Evolutionary conservation across 1,139 yeast species (phyloP), one percentile per base, ranked within the genome.

Genomic region (Kodamaea plutei): DNA sequence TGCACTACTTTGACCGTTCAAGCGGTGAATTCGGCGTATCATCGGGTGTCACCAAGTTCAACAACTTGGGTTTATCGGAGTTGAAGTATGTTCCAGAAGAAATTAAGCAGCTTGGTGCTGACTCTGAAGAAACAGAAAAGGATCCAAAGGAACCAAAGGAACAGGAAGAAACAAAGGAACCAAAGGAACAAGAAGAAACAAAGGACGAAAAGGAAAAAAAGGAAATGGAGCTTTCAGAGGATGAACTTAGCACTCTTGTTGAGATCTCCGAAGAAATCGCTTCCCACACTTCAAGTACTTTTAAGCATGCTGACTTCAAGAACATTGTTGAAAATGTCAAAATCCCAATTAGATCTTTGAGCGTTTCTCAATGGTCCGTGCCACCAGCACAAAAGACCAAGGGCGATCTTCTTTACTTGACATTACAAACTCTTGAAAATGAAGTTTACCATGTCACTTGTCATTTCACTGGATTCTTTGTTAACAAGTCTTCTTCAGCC

Each of bases 341-440:
- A 35, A 44, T 54, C 15, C 73, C 74, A 17, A 64, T 88, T 38
- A 72, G 68, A 41, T 68, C 80, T 0, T 61, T 83, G 31, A 62
- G 69, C 33, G 54, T 87, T 29, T 84, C 96, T n/a, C 76, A 77
- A 36, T 89, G 96, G 93, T 80, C 85, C 41, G 87, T 82, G 12
- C 88, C 95, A n/a, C 65, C 78, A 5, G 64, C 70, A 28, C 79
- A 73, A 50, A 62, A 64, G 36, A 41, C 70, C 18, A 74, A 71
- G 50, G 98, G 97, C 16, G 95, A 89, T 51, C 66, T 89, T 48
- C 64, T 83, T 37, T 91, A 91, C 56, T 65, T 91, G 46, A 75
- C 76, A 33, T 68, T 77, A 29, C 81, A 76, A 48, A 84, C 96
- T 23, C 65, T 84, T 43, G 97, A 91, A 57, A 83, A 83, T 44